A percentile compares a stretch with the other conserved stretches of the same genome.
Conservation (phyloP, 768 basidiomycete species). For the Tricholoma bakamatsutake region DNA sequence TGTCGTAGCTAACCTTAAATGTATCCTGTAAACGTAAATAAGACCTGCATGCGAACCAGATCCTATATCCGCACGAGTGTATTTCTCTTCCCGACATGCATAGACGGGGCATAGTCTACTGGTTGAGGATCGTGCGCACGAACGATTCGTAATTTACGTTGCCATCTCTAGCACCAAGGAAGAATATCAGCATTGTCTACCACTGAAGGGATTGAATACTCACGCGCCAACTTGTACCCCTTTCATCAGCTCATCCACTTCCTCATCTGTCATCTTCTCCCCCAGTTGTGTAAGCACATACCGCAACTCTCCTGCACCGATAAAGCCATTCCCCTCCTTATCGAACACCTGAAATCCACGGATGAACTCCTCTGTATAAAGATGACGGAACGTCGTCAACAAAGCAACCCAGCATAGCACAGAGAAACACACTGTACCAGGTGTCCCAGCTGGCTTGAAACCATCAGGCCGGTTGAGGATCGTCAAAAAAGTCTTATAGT, state of each 20-base stretch:
- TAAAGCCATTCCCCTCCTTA: slow-evolving; percentile 89
- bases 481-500: slow-evolving; percentile 85
- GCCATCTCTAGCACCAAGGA: slow-evolving; percentile 60
- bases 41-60: background rate
- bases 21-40: background rate
- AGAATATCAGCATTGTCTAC: background rate
- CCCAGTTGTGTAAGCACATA: slow-evolving; percentile 95
- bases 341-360: slow-evolving; percentile 99
- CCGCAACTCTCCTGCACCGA: slow-evolving; percentile 86
- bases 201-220: slow-evolving; percentile 26
- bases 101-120: slow-evolving; percentile 36
- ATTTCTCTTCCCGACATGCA: background rate
- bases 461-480: slow-evolving; percentile 95
- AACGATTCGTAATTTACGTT: slow-evolving; percentile 98
- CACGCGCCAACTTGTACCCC: slow-evolving; percentile 88
- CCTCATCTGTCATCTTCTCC: slow-evolving; percentile 97
- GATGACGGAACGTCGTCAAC: background rate
- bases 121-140: slow-evolving; percentile 88
- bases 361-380: slow-evolving; percentile 85
- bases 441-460: slow-evolving; percentile 95
- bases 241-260: slow-evolving; percentile 96
- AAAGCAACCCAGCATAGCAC: background rate
- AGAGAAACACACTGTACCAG: slow-evolving; percentile 47
- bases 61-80: background rate
- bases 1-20: background rate